Conservation (phyloP, 495 filamentous ascomycete species). For the Lepraria neglecta region DNA sequence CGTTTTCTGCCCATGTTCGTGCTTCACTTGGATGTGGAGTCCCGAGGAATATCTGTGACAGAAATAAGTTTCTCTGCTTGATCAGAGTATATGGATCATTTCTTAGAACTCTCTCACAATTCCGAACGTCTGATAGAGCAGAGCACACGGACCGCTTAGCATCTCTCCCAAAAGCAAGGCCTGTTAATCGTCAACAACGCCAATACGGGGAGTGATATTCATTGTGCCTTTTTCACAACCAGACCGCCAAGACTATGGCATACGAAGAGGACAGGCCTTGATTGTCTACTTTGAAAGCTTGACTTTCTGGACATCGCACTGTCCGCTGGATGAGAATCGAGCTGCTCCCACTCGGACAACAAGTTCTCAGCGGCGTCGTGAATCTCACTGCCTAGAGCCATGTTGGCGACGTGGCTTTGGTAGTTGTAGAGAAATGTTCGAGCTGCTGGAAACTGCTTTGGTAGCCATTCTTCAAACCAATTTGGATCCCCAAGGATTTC, state of each 20-base stretch:
- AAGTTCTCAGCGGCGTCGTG: background rate
- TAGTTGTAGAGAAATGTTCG: background rate
- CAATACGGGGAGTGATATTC: background rate
- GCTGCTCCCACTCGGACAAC: background rate
- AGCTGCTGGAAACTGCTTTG: background rate
- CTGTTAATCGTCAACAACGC: background rate
- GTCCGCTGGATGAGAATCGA: background rate
- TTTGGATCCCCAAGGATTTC: background rate
- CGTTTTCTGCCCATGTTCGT: no score
- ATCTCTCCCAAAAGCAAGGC: background rate
- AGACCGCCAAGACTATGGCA: background rate
- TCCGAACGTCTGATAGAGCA: background rate
- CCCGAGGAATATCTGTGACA: background rate
- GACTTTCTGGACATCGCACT: no score
- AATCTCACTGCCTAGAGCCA: background rate
- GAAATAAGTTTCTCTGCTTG: no score
- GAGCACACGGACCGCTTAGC: background rate
- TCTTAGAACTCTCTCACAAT: background rate
- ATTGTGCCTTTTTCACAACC: background rate
- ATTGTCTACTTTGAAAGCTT: no score
- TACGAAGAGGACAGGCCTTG: background rate
- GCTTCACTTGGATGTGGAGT: background rate
- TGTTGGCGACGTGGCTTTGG: background rate
- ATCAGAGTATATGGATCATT: no score
- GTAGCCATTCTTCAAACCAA: background rate